Base-by-base conservation (phyloP, 2,329 filamentous ascomycete species). In the Nothophoma quercina region DNA sequence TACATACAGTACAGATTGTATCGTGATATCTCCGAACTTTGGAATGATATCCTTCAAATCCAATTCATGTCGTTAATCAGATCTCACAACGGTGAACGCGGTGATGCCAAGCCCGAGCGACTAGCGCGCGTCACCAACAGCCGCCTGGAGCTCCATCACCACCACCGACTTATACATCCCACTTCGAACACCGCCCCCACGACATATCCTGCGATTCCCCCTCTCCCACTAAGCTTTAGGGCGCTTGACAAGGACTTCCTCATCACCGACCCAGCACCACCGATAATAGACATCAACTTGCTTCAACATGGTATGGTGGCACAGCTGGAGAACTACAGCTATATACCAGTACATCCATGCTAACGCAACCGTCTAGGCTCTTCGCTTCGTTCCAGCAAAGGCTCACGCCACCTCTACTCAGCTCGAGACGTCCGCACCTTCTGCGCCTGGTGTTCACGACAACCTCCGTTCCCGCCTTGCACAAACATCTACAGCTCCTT, bases 371-470 rank as follows among this genome's bases (percentile, higher is more conserved):
- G 28, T 19, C 13, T 75, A 96, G 90, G 89, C 54, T 71, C 89
- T 98, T 84, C 91, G 92, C 79, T 89, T 99, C 79, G 86, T 91
- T 64, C 95, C 95, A 72, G 75, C 86, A 56, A 77, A 86, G 67
- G 72, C 80, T 63, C 85, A 93, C 81, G 77, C 86, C 29, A 67
- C 70, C 43, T 61, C 67, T 67, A 85, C 81, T 64, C 82, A 84
- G 85, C 78, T 67, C 53, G 69, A 65, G 67, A 82, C 51, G 75
- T 83, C 71, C 49, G 95, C 95, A 4, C 95, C 95, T 64, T 97
- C 93, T 1, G 93, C 92, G 13, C 93, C 93, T 0, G 93, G 93
- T 64, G 83, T 98, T 60, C 93, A 96, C 83, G 95, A 98, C 81
- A 93, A 90, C 15, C 89, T 99, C 65, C 93, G 95, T 70, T 82